Evolutionary conservation across 495 filamentous ascomycete species (phyloP).

Genomic region (Hyphodiscus hymeniophilus): DNA sequence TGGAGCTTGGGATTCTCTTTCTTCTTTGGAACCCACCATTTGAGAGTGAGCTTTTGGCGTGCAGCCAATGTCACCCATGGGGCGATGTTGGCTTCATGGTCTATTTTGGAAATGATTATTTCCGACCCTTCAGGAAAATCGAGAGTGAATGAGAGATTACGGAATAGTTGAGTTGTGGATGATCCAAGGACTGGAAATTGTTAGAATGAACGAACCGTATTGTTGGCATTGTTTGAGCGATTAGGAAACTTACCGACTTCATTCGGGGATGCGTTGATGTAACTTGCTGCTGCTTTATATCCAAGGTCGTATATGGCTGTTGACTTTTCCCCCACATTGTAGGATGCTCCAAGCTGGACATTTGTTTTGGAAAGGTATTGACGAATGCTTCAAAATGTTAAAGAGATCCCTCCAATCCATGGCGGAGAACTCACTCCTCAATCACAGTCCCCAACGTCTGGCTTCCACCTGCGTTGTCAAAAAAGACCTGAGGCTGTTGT

Average conservation of each 20-base stretch:
- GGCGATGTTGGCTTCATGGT: slow-evolving; percentile 66
- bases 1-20: slow-evolving; percentile 46
- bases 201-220: slow-evolving; percentile 1
- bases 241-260: slow-evolving; percentile 43
- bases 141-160: slow-evolving; percentile 57
- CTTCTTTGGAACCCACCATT: slow-evolving; percentile 53
- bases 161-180: slow-evolving; percentile 65
- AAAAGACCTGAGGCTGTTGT: slow-evolving; percentile 53
- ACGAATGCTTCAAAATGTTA: slow-evolving; percentile 37
- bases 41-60: slow-evolving; percentile 46
- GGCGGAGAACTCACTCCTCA: slow-evolving; percentile 43
- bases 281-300: slow-evolving; percentile 52
- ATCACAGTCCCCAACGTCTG: slow-evolving; percentile 57
- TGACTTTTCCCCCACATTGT: slow-evolving; percentile 43
- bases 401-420: not conserved
- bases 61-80: slow-evolving; percentile 59
- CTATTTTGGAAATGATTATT: slow-evolving; percentile 55
- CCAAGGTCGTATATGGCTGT: slow-evolving; percentile 46
- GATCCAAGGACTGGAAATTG: slow-evolving; percentile 47
- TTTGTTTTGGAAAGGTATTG: slow-evolving; percentile 60
- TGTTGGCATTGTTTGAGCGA: not conserved
- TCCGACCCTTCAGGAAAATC: slow-evolving; percentile 51
- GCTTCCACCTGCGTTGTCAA: slow-evolving; percentile 71
- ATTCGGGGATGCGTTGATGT: slow-evolving; percentile 54
- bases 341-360: slow-evolving; percentile 64